These are phyloP conservation scores for Paradendryphiella salina DNA, from an alignment of 2,329 filamentous ascomycete species.

Conservation along the genomic window DNA sequence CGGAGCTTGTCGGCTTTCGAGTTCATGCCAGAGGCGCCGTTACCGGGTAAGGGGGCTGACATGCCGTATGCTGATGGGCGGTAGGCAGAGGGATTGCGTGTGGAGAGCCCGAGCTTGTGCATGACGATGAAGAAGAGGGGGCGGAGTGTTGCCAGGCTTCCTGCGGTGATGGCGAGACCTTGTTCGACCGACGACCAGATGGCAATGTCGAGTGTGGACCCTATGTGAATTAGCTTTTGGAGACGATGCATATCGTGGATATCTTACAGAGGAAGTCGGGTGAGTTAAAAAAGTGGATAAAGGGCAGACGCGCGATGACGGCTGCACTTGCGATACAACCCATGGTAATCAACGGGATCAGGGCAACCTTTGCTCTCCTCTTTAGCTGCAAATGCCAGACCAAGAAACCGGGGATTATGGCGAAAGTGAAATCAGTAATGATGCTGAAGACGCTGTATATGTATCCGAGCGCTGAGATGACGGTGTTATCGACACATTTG, in stretches of 20 bases:
- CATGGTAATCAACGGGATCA: constrained; percentile 55
- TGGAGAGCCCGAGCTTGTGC: constrained; percentile 31
- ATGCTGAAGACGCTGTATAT: constrained; percentile 54
- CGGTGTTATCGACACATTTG: constrained; percentile 47
- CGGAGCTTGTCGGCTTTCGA: constrained; percentile 23
- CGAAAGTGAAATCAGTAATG: constrained; percentile 55
- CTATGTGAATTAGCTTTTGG: constrained; percentile 12
- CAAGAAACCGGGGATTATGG: constrained; percentile 55
- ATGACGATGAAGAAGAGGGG: constrained; percentile 38
- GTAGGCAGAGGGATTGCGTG: constrained; percentile 20
- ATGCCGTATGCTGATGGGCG: constrained; percentile 30
- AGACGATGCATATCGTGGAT: no score
- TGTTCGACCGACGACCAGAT: constrained; percentile 46
- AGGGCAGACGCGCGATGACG: constrained; percentile 39
- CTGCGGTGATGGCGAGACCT: constrained; percentile 45
- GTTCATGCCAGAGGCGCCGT: constrained; percentile 11
- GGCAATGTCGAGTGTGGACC: constrained; percentile 43
- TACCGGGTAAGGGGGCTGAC: constrained; percentile 17
- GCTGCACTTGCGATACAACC: constrained; percentile 51
- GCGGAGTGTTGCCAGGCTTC: constrained; percentile 42
- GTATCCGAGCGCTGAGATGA: constrained; percentile 51
- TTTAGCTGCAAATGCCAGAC: constrained; percentile 57
- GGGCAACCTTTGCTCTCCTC: constrained; percentile 53
- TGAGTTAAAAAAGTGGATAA: constrained; percentile 32
- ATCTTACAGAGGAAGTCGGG: constrained; percentile 42